Evolutionary conservation across 352 stramenopile species (phyloP).

Genomic region (Phytophthora pinifolia): DNA sequence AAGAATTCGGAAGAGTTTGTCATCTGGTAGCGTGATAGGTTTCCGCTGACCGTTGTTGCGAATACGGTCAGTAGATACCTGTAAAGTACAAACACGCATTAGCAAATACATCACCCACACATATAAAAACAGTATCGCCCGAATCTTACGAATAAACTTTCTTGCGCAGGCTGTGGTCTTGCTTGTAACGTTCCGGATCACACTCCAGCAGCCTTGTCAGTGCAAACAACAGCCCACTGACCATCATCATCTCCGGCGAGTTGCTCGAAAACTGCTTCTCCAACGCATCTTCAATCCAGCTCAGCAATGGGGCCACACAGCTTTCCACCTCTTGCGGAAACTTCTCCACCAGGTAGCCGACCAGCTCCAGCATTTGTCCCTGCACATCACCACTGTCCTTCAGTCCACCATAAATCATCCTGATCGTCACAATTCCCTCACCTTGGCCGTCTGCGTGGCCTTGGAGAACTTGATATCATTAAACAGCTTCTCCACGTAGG

Average conservation of each 20-base stretch:
- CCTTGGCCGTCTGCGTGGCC: constrained; percentile 65
- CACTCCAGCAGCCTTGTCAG: constrained; percentile 57
- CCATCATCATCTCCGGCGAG: constrained; percentile 70
- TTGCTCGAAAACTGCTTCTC: constrained; percentile 76
- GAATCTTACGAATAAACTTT: constrained; percentile 68
- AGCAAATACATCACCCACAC: constrained; percentile 7
- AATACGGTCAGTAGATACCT: constrained; percentile 68
- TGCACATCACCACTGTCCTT: constrained; percentile 16
- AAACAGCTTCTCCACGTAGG: constrained; percentile 72
- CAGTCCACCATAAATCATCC: no score
- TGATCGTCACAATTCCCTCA: no score
- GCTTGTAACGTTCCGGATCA: constrained; percentile 49
- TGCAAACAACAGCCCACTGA: constrained; percentile 67
- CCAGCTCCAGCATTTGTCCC: constrained; percentile 63
- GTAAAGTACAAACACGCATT: neutral
- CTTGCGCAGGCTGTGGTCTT: constrained; percentile 36
- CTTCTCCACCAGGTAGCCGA: constrained; percentile 56
- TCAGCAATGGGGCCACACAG: constrained; percentile 35
- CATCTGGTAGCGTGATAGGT: constrained; percentile 68
- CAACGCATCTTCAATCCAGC: constrained; percentile 69
- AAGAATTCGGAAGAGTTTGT: constrained; percentile 64
- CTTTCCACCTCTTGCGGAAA: constrained; percentile 44
- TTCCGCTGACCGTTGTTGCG: constrained; percentile 56
- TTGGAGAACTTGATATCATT: constrained; percentile 80
- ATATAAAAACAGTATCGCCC: neutral